Conservation (phyloP, 495 filamentous ascomycete genomes). For the Aeminium ludgeri region DNA sequence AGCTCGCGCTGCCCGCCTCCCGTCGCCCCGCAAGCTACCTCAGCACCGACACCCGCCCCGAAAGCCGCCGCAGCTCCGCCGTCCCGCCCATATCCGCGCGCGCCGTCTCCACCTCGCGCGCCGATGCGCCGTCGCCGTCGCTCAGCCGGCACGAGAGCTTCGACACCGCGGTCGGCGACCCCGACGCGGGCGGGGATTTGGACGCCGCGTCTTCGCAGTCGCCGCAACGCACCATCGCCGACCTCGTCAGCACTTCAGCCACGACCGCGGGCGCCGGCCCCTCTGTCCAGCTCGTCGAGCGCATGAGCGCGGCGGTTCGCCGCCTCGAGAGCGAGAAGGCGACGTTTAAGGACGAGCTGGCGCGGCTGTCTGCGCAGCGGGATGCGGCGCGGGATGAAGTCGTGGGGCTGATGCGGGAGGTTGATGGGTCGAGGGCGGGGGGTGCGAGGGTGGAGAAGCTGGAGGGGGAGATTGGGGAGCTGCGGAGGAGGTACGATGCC, state of each 20-base stretch:
- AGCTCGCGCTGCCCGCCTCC: constrained; percentile 13
- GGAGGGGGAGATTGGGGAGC: constrained; percentile 46
- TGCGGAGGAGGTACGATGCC: constrained; percentile 63
- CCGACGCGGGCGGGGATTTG: neutral
- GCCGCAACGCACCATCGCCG: constrained; percentile 47
- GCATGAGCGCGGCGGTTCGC: constrained; percentile 85
- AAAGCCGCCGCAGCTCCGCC: constrained; percentile 33
- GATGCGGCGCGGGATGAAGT: constrained; percentile 87
- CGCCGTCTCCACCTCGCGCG: neutral
- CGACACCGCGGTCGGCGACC: constrained; percentile 47
- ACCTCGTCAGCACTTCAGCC: constrained; percentile 76
- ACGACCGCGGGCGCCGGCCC: constrained; percentile 83
- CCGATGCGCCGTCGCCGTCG: constrained; percentile 17
- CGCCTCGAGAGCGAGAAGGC: constrained; percentile 83
- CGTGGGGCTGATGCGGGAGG: constrained; percentile 69
- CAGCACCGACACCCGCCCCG: constrained; percentile 23
- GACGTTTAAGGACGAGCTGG: constrained; percentile 66
- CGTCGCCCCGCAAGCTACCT: constrained; percentile 5
- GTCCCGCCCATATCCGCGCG: constrained; percentile 22
- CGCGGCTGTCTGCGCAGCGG: constrained; percentile 59
- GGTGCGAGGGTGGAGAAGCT: constrained; percentile 44
- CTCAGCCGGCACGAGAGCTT: constrained; percentile 30
- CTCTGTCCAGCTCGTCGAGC: constrained; percentile 87
- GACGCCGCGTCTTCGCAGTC: neutral
- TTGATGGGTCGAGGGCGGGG: constrained; percentile 48